Evolutionary conservation across 2,329 filamentous ascomycete genomes (phyloP), one percentile per base, ranked within the genome.

Genomic region (Periconia macrospinosa): DNA sequence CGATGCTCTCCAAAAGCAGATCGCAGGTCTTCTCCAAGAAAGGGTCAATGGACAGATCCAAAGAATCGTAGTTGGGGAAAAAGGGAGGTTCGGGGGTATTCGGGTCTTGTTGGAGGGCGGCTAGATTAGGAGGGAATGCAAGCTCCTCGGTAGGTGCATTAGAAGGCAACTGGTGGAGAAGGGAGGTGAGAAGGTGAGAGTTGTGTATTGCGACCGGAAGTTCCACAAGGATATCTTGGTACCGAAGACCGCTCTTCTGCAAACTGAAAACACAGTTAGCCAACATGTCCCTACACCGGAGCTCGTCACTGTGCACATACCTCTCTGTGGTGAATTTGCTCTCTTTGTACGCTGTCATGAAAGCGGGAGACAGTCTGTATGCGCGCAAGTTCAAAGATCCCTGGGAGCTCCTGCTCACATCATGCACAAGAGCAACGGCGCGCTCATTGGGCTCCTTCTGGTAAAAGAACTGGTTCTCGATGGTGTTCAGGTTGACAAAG

Each of bases 1-100:
- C 94, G 75, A 99, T 96, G 81, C 89, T 92, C 72, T 99, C 94
- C 59, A 97, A 86, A 53, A 99, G 86, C 63, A 97, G 86, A 73
- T 99, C 93, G 79, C 92, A 96, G 49, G 93, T 96, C 85, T 97
- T 96, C 83, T 97, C 93, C 45, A 99, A 86, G 83, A 95, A 96
- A 30, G 94, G 94, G 75, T 99, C 94, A 76, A 97, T 95, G 61
- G 89, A 91, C 58, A 99, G 86, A 67, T 96, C 91, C 54, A 99
- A 86, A 60, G 86, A 86, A 69, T 97, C 92, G 74, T 92, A 87
- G 71, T 95, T 96, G 49, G 93, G 93, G 71, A 90, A 87, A 47
- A 97, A 84, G 43, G 91, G 89, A 68, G 75, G 79, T 53, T 76
- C 79, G 57, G 79, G 86, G 73, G 79, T 76, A 62, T 79, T 76